Percentiles rank a stretch among this genome's conserved stretches.
Conservation (phyloP, 441 rosid species). For the Viola pubescens region DNA sequence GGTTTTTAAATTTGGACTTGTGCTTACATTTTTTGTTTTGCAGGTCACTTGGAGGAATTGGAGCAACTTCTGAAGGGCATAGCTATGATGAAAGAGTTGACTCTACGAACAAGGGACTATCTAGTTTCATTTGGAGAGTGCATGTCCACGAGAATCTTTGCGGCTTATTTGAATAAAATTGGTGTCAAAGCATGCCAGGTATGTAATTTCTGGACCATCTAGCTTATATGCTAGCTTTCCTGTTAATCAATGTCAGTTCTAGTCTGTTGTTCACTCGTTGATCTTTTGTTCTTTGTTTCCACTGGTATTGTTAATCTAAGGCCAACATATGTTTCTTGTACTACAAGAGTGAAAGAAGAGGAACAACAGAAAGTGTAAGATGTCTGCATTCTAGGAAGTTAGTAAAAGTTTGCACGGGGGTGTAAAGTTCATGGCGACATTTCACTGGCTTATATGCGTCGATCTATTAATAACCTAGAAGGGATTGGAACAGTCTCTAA, state of each 20-base stretch:
- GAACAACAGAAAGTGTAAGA: too few relatives aligned
- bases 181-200: conserved; percentile 73
- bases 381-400: too few relatives aligned
- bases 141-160: conserved; percentile 24
- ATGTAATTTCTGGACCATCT: conserved; percentile 17
- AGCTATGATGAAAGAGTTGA: conserved; percentile 78
- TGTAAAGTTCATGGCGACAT: too few relatives aligned
- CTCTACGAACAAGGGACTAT: conserved; percentile 61
- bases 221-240: background rate
- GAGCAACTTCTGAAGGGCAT: conserved; percentile 76
- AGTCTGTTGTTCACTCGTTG: background rate
- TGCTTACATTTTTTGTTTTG: conserved; percentile 7
- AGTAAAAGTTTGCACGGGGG: too few relatives aligned
- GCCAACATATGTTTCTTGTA: too few relatives aligned
- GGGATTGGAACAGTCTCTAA: too few relatives aligned
- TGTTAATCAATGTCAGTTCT: too few relatives aligned
- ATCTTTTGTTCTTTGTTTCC: background rate
- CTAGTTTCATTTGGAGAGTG: conserved; percentile 15
- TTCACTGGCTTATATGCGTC: too few relatives aligned
- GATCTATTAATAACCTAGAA: too few relatives aligned
- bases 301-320: background rate
- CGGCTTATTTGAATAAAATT: conserved; percentile 61
- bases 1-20: background rate
- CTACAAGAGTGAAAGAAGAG: too few relatives aligned
- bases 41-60: conserved; percentile 60